Percentiles rank a stretch among this genome's conserved stretches.
Conservation (phyloP, 176 grass and related monocot species). For the Aegilops longissima region DNA sequence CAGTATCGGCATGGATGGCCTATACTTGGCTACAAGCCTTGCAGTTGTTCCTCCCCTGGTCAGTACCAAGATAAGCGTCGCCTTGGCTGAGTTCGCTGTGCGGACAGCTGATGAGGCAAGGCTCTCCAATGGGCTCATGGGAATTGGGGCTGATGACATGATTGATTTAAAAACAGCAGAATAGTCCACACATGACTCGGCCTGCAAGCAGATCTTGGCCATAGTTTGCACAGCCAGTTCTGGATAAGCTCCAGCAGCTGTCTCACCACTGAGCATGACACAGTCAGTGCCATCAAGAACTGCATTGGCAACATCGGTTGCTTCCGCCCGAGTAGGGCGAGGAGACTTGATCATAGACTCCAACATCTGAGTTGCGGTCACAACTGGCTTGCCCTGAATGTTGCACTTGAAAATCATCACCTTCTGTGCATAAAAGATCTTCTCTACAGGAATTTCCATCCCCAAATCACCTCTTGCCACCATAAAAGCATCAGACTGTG, state of each 20-base stretch:
- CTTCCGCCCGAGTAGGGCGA: conserved; percentile 75
- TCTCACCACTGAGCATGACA: conserved; percentile 89
- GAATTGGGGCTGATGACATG: conserved; percentile 67
- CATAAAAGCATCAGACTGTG: conserved; percentile 81
- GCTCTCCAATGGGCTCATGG: conserved; percentile 78
- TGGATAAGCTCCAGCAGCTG: conserved; percentile 83
- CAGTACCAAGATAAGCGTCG: conserved; percentile 63
- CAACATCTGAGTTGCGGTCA: conserved; percentile 88
- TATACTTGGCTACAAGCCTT: conserved; percentile 78
- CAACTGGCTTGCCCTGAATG: conserved; percentile 75
- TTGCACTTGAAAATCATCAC: conserved; percentile 96
- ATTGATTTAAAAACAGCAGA: conserved; percentile 64
- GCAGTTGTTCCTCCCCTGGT: conserved; percentile 82
- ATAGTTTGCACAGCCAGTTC: conserved; percentile 78
- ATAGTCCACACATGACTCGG: conserved; percentile 68
- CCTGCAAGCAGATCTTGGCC: conserved; percentile 74
- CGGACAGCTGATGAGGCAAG: conserved; percentile 85
- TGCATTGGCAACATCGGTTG: conserved; percentile 78
- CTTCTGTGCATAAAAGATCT: conserved; percentile 85
- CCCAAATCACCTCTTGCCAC: conserved; percentile 87
- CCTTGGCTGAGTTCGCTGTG: conserved; percentile 71
- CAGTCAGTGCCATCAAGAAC: conserved; percentile 82
- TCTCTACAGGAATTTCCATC: conserved; percentile 90
- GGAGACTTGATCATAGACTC: conserved; percentile 94
- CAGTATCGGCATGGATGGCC: conserved; percentile 72